A percentile compares a stretch with the other conserved stretches of the same genome.
Conservation (phyloP, 148 eudicot genomes). For the Spergularia marina region DNA sequence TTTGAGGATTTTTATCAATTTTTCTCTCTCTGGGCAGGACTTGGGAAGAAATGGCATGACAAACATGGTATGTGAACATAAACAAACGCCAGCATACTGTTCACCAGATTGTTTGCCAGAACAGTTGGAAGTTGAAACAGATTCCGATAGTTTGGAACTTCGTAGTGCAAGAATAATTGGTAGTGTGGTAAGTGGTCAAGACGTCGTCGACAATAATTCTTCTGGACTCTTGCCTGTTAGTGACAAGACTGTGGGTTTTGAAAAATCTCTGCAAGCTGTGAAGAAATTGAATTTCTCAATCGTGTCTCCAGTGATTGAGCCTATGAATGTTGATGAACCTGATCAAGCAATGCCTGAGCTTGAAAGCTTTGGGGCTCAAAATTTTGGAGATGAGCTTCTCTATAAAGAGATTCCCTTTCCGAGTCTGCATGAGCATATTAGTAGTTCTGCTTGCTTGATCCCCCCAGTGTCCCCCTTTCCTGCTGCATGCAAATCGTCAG, state of each 20-base stretch:
- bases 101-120: constrained; percentile 30
- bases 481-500: constrained; percentile 44
- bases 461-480: constrained; percentile 58
- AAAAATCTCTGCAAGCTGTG: constrained; percentile 25
- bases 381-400: constrained; percentile 30
- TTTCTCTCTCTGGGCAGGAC: constrained; percentile 5
- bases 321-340: constrained; percentile 33
- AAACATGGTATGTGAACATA: constrained; percentile 20
- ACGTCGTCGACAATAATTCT: constrained; percentile 9
- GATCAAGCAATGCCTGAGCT: constrained; percentile 59
- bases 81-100: constrained; percentile 22
- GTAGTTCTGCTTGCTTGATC: constrained; percentile 50
- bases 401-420: constrained; percentile 38
- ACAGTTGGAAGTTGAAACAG: constrained; percentile 15
- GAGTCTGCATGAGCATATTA: constrained; percentile 52
- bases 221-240: constrained; percentile 21
- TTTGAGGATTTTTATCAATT: not conserved
- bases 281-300: constrained; percentile 26
- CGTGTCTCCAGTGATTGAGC: constrained; percentile 40
- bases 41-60: constrained; percentile 18
- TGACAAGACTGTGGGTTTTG: constrained; percentile 22
- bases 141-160: constrained; percentile 13
- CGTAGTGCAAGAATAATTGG: constrained; percentile 19
- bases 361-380: constrained; percentile 46
- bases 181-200: constrained; percentile 18